These are phyloP conservation scores for Termitomyces sp. DNA, from an alignment of 768 basidiomycete genomes.

Conservation along the genomic window DNA sequence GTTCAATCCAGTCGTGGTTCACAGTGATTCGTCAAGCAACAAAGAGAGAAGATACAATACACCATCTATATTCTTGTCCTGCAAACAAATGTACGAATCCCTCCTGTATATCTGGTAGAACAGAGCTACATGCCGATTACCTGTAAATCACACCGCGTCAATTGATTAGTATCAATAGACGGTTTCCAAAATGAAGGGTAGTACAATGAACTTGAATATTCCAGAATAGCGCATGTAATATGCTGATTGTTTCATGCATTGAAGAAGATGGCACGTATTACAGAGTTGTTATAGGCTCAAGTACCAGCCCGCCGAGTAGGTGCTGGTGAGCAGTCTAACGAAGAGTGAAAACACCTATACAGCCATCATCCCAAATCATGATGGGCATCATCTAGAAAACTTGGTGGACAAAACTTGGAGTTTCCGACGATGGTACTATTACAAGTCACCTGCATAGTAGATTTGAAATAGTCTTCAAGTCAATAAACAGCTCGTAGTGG, in stretches of 20 bases:
- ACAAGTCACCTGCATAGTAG: constrained; percentile 35
- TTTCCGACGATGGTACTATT: constrained; percentile 51
- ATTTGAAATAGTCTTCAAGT: too few relatives aligned
- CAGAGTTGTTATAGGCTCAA: constrained; percentile 50
- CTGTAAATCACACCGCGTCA: constrained; percentile 42
- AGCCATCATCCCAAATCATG: constrained; percentile 44
- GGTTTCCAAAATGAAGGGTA: constrained; percentile 15
- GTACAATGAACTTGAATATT: not conserved
- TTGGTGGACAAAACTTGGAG: constrained; percentile 3
- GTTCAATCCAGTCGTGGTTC: constrained; percentile 43
- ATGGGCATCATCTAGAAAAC: too few relatives aligned
- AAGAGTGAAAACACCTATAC: constrained; percentile 25
- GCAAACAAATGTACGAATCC: constrained; percentile 52
- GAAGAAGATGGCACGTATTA: constrained; percentile 47
- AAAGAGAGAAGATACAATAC: too few relatives aligned
- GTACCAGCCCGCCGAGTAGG: constrained; percentile 38
- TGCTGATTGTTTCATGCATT: constrained; percentile 47
- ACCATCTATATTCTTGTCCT: constrained; percentile 47
- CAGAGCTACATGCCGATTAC: constrained; percentile 53
- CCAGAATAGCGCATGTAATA: constrained; percentile 14
- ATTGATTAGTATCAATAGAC: constrained; percentile 43
- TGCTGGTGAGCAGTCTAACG: not conserved
- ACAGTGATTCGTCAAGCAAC: not conserved
- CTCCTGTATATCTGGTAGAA: constrained; percentile 57
- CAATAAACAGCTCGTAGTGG: not conserved